Evolutionary conservation across 2,329 filamentous ascomycete genomes (phyloP), one percentile per base, ranked within the genome.

Genomic region (Chaetothyriales sp.): DNA sequence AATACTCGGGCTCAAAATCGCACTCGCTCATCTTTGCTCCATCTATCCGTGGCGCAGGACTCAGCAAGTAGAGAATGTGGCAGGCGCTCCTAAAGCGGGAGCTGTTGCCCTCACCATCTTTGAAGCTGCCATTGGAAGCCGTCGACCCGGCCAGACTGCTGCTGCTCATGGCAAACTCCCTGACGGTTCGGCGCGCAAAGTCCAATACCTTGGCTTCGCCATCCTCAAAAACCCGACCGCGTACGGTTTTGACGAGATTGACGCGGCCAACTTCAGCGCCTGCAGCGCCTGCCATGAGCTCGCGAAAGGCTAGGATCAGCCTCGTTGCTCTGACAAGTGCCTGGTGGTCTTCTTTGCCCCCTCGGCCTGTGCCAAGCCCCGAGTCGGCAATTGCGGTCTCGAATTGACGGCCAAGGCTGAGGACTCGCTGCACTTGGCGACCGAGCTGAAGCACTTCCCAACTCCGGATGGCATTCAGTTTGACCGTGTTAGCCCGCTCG

Each of bases 351-450:
- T 88, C 83, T 56, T 78, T 81, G 52, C 64, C 66, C 1, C 67
- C 55, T 13, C 55, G 43, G 28, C 62, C 64, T 29, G 52, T 63
- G 50, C 55, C 58, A 1, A 73, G 70, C 1, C 73, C 75, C 4
- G 86, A 72, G 66, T 94, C 89, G 0, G 78, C 73, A 63, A 94
- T 77, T 65, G 94, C 86, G n/a, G 85, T 77, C 65, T 97, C 88
- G 9, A 98, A 76, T 69, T 94, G 88, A 45, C 89, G 75, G 0
- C 87, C 89, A 2, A 97, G 73, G 62, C 85, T 83, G 44, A 97
- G 73, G 63, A 85, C 89, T 49, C 90, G 76, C 44, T 80, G 82
- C 10, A 94, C 85, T 0, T 83, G 80, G 44, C 89, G 74, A 1
- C 85, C 85, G 2, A 97, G 72, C 54, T 81, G 78, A 55, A 95